Evolutionary conservation across 2,329 filamentous ascomycete genomes (phyloP), one percentile per base, ranked within the genome.

Genomic region (Epichloe sylvatica): DNA sequence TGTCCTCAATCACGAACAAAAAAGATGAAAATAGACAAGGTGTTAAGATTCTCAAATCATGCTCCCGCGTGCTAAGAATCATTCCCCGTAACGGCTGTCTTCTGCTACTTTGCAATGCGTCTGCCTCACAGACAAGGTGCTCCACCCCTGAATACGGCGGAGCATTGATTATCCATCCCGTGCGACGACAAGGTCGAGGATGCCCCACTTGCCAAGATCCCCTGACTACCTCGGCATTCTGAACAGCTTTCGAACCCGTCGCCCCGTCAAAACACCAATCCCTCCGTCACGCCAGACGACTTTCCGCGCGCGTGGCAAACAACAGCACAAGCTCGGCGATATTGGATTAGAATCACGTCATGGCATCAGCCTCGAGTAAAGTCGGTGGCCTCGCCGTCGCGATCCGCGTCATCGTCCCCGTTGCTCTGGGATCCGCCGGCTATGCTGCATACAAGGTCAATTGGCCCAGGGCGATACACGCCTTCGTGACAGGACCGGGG

Each of bases 401-500:
- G 17, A 53, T 64, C 42, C 70, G 71, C 25, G 59, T 72, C 39
- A 56, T 76, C 39, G 51, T 71, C 46, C 71, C 74, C 1, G 58
- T 70, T 13, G 60, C 61, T 13, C 54, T 69, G 2, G 71, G 67
- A 6, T 67, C 67, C 1, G 58, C 69, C 17, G 73, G 70, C 17
- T 78, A 76, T 57, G 70, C 68, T 2, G 67, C 71, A 2, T 70
- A 67, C 51, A 67, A 68, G 51, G 58, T 72, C 51, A 64, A 76
- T 57, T 72, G 71, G 64, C 55, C 57, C 15, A 54, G 54, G 2
- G 52, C 68, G 21, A 52, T 71, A 11, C 59, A 62, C 47, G 55
- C 64, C 30, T 79, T 78, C 59, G 62, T 75, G 52, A 77, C 72
- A 0, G 77, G 76, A 0, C 75, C 76, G 0, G 77, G 76, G 3